Evolutionary conservation across 768 basidiomycete genomes (phyloP).

Genomic region (Tricholoma bakamatsutake): DNA sequence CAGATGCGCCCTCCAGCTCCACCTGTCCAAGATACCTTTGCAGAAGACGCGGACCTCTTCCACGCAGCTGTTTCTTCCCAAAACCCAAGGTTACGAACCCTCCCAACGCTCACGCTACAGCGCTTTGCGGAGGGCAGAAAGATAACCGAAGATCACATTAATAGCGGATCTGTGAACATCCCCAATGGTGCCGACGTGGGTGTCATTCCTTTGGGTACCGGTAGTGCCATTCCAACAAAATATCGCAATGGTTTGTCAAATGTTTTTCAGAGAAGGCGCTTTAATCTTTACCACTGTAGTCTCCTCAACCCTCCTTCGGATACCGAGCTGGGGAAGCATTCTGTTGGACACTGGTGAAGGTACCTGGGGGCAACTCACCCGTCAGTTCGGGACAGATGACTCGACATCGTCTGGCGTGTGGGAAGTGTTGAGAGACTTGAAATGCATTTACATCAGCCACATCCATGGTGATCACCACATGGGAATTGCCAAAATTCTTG

Average conservation of each 20-base stretch:
- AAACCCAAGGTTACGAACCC: conserved; percentile 16
- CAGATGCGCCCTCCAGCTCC: conserved; percentile 41
- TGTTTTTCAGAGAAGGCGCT: neutral
- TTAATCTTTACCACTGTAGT: conserved; percentile 33
- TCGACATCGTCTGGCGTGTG: conserved; percentile 34
- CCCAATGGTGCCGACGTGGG: conserved; percentile 57
- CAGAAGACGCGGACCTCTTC: conserved; percentile 30
- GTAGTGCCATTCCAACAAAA: conserved; percentile 78
- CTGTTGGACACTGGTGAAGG: conserved; percentile 92
- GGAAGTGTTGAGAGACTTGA: conserved; percentile 61
- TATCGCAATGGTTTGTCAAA: conserved; percentile 72
- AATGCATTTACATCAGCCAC: conserved; percentile 84
- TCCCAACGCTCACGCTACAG: conserved; percentile 27
- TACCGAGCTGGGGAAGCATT: conserved; percentile 67
- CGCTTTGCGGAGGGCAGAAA: conserved; percentile 36
- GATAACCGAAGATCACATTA: conserved; percentile 20
- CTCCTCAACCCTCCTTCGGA: conserved; percentile 68
- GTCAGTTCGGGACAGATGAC: conserved; percentile 61
- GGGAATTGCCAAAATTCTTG: conserved; percentile 70
- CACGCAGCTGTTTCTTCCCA: conserved; percentile 28
- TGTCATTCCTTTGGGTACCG: conserved; percentile 81
- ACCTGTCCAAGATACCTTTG: conserved; percentile 30
- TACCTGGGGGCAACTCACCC: conserved; percentile 81
- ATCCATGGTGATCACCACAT: conserved; percentile 92
- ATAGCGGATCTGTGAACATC: conserved; percentile 7